Evolutionary conservation across 2,329 filamentous ascomycete genomes (phyloP).

Genomic region (Colletotrichum horii): DNA sequence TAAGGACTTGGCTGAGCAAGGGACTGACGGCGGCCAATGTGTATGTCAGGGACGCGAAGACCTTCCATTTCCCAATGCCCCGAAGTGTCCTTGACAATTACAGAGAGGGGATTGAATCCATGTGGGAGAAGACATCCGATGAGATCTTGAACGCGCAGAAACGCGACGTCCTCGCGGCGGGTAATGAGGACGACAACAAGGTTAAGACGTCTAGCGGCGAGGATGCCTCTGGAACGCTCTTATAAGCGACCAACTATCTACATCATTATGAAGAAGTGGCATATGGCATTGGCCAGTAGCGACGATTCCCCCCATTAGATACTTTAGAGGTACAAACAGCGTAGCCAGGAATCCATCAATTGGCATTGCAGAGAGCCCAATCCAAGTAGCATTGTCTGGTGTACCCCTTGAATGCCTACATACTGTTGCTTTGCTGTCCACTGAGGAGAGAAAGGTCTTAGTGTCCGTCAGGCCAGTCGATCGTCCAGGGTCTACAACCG

Average conservation of each 20-base stretch:
- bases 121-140: not conserved
- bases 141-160: not conserved
- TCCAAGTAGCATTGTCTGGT: accelerated
- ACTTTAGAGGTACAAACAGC: not conserved
- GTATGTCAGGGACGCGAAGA: no score
- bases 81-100: no score
- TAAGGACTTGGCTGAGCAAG: no score
- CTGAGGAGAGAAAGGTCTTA: not conserved
- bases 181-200: not conserved
- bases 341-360: not conserved
- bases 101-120: no score
- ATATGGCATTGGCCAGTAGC: not conserved
- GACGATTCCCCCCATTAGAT: accelerated
- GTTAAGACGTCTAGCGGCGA: not conserved
- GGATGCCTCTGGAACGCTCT: accelerated
- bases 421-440: not conserved
- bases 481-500: accelerated
- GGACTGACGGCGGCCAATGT: no score
- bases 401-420: not conserved
- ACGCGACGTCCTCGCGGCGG: no score
- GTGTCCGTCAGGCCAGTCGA: accelerated
- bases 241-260: not conserved
- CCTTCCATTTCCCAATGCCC: no score
- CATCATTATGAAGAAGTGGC: not conserved
- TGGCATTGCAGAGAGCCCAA: not conserved